phyloP scores from a whole-genome alignment of 805 yeast species.

The Cyberlindnera saturnus region DNA sequence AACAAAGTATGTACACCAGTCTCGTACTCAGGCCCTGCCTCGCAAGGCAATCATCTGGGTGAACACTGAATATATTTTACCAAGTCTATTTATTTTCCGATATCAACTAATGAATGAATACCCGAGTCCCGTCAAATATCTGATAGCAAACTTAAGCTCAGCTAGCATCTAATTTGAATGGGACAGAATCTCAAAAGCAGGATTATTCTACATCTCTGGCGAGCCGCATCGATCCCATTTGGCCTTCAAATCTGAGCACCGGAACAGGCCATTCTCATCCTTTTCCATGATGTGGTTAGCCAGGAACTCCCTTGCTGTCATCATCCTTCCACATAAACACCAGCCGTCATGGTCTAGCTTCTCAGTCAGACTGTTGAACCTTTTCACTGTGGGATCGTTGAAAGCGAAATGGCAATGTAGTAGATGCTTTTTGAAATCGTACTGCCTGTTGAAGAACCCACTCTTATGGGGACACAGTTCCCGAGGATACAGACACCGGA shows the following conservation, averaged over 20 bases:
- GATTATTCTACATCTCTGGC: neutral
- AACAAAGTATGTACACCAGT: too few relatives aligned
- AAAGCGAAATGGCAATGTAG: conserved; percentile 54
- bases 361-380: conserved; percentile 42
- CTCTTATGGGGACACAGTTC: conserved; percentile 50
- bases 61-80: too few relatives aligned
- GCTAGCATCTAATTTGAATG: too few relatives aligned
- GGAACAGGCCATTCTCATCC: too few relatives aligned
- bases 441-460: conserved; percentile 60
- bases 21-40: too few relatives aligned
- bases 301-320: conserved; percentile 49
- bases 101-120: too few relatives aligned
- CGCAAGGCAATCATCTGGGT: too few relatives aligned
- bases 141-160: too few relatives aligned
- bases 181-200: neutral
- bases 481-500: conserved; percentile 51
- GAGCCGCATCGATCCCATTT: too few relatives aligned
- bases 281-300: conserved; percentile 36
- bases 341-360: conserved; percentile 45
- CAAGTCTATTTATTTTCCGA: too few relatives aligned
- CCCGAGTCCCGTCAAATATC: too few relatives aligned
- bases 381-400: conserved; percentile 33
- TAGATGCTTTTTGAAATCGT: conserved; percentile 62
- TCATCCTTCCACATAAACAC: conserved; percentile 46
- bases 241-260: too few relatives aligned